These are phyloP conservation scores for Nigrospora osmanthi DNA, from an alignment of 2,329 filamentous ascomycete species.

Conservation along the genomic window DNA sequence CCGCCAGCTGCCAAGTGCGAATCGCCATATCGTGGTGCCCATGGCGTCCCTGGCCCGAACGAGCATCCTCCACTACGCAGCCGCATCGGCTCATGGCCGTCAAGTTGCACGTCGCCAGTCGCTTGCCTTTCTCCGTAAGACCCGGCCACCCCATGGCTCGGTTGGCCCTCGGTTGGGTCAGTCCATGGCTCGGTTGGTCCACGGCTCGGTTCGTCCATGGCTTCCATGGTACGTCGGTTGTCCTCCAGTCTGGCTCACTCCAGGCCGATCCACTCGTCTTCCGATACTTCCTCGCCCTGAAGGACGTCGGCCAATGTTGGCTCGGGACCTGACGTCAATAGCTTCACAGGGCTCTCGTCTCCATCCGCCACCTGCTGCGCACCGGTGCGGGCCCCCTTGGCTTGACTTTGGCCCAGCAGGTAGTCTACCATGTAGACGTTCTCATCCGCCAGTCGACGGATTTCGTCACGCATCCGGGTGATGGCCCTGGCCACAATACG, in stretches of 20 bases:
- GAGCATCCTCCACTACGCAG: no score
- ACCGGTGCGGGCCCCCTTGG: slow-evolving; percentile 6
- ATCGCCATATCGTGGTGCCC: no score
- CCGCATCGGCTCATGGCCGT: no score
- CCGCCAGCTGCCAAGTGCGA: no score
- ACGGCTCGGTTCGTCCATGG: no score
- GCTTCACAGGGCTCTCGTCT: slow-evolving; percentile 12
- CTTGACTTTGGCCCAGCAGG: slow-evolving; percentile 46
- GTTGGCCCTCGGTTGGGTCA: no score
- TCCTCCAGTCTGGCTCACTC: slow-evolving; percentile 11
- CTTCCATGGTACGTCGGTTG: no score
- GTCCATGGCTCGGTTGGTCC: no score
- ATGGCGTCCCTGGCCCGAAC: no score
- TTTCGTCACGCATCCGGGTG: slow-evolving; percentile 70
- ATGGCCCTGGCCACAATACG: slow-evolving; percentile 76
- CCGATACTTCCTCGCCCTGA: slow-evolving; percentile 12
- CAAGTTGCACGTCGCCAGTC: no score
- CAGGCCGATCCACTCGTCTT: slow-evolving; percentile 22
- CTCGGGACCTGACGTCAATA: slow-evolving; percentile 10
- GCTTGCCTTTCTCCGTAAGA: no score
- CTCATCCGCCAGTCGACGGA: slow-evolving; percentile 76
- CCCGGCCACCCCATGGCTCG: no score
- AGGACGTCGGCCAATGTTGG: slow-evolving; percentile 9
- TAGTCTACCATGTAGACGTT: slow-evolving; percentile 89
- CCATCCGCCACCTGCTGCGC: slow-evolving; percentile 6